Conservation (phyloP, 2,329 filamentous ascomycete species). For the Aspergillus thermomutatus region DNA sequence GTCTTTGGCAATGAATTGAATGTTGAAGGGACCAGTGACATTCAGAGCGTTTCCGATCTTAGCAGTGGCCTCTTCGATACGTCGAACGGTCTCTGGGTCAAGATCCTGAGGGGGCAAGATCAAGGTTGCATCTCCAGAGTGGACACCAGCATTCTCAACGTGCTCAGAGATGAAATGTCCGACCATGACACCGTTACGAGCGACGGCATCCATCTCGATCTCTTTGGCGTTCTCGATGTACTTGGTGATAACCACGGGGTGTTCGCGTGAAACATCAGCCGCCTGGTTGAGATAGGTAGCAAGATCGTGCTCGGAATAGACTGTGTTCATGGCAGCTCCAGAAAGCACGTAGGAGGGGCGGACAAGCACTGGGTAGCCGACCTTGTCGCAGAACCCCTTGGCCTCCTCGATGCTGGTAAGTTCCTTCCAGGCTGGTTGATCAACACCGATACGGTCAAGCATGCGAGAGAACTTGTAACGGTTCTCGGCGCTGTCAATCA, state of each 20-base stretch:
- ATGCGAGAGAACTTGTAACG: constrained; percentile 98
- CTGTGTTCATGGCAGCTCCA: constrained; percentile 98
- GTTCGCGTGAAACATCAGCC: constrained; percentile 86
- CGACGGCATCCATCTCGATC: constrained; percentile 99
- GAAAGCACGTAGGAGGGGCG: constrained; percentile 95
- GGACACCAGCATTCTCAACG: constrained; percentile 96
- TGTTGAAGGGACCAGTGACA: constrained; percentile 96
- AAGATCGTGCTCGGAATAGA: constrained; percentile 92
- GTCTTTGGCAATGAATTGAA: constrained; percentile 99
- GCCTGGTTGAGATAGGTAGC: constrained; percentile 87
- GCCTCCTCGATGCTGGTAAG: constrained; percentile 93
- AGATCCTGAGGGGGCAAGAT: constrained; percentile 94
- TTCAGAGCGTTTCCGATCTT: constrained; percentile 95
- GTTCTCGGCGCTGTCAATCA: constrained; percentile 98
- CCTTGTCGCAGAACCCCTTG: constrained; percentile 77
- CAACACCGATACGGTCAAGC: constrained; percentile 89
- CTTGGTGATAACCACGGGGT: constrained; percentile 98
- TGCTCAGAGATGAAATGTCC: constrained; percentile 98
- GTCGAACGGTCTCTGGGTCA: constrained; percentile 78
- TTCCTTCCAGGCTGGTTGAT: constrained; percentile 98
- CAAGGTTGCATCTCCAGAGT: constrained; percentile 94
- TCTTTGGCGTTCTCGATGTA: constrained; percentile 99
- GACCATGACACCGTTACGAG: constrained; percentile 81
- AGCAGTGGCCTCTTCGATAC: constrained; percentile 90
- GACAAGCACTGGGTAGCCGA: constrained; percentile 90